Percentiles rank a stretch among this genome's conserved stretches.
phyloP scores from a whole-genome alignment of 441 rosid species.

The Macaranga tanarius region DNA sequence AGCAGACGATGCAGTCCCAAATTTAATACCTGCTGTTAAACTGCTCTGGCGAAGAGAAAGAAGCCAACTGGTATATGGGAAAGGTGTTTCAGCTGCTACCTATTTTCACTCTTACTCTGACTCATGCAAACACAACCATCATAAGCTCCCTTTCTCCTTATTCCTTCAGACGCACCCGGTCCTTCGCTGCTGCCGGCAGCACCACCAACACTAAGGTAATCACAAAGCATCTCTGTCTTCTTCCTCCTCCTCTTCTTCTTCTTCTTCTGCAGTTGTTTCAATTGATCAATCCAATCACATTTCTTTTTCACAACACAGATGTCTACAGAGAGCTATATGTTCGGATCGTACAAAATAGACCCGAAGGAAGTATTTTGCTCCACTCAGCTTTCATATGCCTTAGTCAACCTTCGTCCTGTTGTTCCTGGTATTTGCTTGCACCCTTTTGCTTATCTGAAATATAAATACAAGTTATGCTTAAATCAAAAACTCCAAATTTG shows the following conservation, averaged over 20 bases:
- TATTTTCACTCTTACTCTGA: neutral
- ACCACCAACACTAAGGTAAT: constrained; percentile 7
- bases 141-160: neutral
- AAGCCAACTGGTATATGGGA: neutral
- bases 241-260: neutral
- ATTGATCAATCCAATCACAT: neutral
- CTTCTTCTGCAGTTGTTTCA: neutral
- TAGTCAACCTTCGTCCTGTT: constrained; percentile 72
- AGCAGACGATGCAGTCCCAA: no score
- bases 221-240: neutral
- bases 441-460: neutral
- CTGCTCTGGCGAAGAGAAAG: no score
- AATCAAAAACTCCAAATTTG: no score
- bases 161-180: constrained; percentile 3
- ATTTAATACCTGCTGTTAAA: no score
- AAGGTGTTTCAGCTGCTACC: neutral
- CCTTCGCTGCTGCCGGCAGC: neutral
- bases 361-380: constrained; percentile 61
- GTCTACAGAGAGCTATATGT: constrained; percentile 36
- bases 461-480: no score
- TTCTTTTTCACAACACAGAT: constrained; percentile 27
- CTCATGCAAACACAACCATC: neutral
- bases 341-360: constrained; percentile 62
- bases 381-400: constrained; percentile 52
- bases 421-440: constrained; percentile 41